Evolutionary conservation across 73 alveolate species (phyloP), one percentile per base, ranked within the genome.

Genomic region (Symbiodinium pilosum): DNA sequence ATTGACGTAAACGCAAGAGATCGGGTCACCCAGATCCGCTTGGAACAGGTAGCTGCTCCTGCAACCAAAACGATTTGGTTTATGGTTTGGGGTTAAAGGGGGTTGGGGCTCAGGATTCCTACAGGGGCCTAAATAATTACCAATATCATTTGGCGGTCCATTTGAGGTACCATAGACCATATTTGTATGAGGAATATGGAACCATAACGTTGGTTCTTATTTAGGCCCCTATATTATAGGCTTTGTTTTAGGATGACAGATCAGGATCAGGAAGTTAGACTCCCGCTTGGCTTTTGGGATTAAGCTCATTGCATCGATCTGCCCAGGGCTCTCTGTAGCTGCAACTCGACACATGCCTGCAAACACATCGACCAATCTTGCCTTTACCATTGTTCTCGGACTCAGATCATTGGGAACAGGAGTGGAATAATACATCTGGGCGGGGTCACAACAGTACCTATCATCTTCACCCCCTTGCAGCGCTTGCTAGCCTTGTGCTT

Each of bases 31-130:
- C 64, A 88, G 43, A 36, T 88, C 95, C 2, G 95, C 34, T 26
- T 54, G 83, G 34, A 88, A 88, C 71, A 88, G 86, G 36, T 88
- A 88, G 86, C 95, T 88, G 54, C 86, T 88, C 95, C 95, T 88
- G 91, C 39, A 5, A n/a, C n/a, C n/a, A n/a, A n/a, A n/a, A n/a
- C n/a, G n/a, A n/a, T n/a, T n/a, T n/a, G n/a, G n/a, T n/a, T n/a
- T n/a, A n/a, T n/a, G n/a, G n/a, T n/a, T n/a, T n/a, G n/a, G n/a
- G n/a, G n/a, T 5, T 83, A 56, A 20, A 32, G 18, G 5, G 51
- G n/a, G 32, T 21, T n/a, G n/a, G n/a, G n/a, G n/a, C n/a, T n/a
- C n/a, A n/a, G n/a, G n/a, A n/a, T n/a, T n/a, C n/a, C n/a, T n/a
- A n/a, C n/a, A n/a, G n/a, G n/a, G n/a, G n/a, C n/a, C n/a, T n/a